Base-by-base conservation (phyloP, 2,329 filamentous ascomycete species). In the Sodiomyces alkalinus region DNA sequence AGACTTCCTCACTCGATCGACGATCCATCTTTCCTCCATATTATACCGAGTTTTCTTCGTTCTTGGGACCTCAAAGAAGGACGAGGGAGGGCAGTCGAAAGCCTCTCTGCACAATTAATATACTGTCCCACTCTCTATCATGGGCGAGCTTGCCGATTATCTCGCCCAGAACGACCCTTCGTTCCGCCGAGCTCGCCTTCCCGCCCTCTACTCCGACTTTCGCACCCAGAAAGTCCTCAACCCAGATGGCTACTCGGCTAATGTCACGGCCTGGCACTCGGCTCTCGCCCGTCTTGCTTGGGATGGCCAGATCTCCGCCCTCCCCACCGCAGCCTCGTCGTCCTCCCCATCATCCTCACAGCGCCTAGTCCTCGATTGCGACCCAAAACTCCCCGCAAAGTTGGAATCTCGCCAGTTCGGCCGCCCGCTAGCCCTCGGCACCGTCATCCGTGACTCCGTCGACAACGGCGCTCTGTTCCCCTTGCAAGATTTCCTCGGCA, bases 121-220 rank as follows among this genome's bases (percentile, higher is more conserved):
- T n/a, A n/a, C n/a, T n/a, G n/a, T n/a, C n/a, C n/a, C n/a, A 16
- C 13, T 17, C 9, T 16, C 23, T 42, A 58, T 37, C 38, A 78
- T 77, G 74, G 64, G 65, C 42, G 70, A 79, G 44, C 70, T 87
- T 32, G 61, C 82, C 25, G 62, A 72, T 28, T 86, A 69, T 44
- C 64, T 80, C 31, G 51, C 70, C 29, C 51, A 64, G 22, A 60
- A 73, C 39, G 70, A 77, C 46, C 56, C 64, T 25, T 66, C 70
- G 36, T 80, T 80, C 32, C 27, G 27, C 20, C 83, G 77, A 56
- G 68, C 75, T 37, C 80, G 85, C 27, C 64, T 93, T 9, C 75
- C 81, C 9, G 86, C 83, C 5, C 72, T 93, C 25, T 93, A 92
- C 56, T 86, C 83, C 26, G 85, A 93, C 49, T 92, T 93, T 46